Evolutionary conservation across 768 basidiomycete genomes (phyloP), one percentile per base, ranked within the genome.

Genomic region (Termitomyces titanicus): DNA sequence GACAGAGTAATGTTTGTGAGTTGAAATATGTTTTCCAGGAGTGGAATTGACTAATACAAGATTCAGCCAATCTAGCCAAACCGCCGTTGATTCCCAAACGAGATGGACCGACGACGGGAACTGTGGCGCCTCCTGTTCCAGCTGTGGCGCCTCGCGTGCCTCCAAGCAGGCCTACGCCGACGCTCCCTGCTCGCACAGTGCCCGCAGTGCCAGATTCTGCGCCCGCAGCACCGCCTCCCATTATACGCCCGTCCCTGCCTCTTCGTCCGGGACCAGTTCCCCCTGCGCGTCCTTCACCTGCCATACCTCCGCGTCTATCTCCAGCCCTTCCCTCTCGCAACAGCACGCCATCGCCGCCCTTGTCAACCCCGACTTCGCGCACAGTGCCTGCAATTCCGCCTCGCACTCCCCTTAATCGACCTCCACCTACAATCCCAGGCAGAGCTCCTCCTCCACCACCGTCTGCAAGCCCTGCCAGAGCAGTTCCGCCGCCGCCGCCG

Each of bases 51-150:
- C 35, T 59, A 2, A 42, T 33, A 35, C 20, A 47, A 17, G 38
- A 45, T 15, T 78, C 83, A 7, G 78, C 83, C 29, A 70, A 77
- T 31, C 69, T 90, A 3, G 91, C 79, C 7, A 89, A 80, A 66
- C 84, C 86, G 13, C 90, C 88, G 2, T 71, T 75, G 6, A 76
- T 88, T 44, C 88, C 88, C 1, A 82, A 75, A 60, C 75, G 81
- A 37, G 72, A 72, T 64, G 55, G 27, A 3, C 53, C 53, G 25
- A 63, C 62, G 24, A 49, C 37, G 35, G 44, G 25, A 11, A 37
- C 33, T 10, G n/a, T 13, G 2, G 52, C 12, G 33, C 52, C 52
- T 3, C 31, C 8, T 42, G 37, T 29, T 17, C 50, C 50, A 4
- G 7, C 27, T 17, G 17, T n/a, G n/a, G n/a, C 13, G 25, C 38